phyloP scores from a whole-genome alignment of 805 yeast species.

The Kodamaea restingae region DNA sequence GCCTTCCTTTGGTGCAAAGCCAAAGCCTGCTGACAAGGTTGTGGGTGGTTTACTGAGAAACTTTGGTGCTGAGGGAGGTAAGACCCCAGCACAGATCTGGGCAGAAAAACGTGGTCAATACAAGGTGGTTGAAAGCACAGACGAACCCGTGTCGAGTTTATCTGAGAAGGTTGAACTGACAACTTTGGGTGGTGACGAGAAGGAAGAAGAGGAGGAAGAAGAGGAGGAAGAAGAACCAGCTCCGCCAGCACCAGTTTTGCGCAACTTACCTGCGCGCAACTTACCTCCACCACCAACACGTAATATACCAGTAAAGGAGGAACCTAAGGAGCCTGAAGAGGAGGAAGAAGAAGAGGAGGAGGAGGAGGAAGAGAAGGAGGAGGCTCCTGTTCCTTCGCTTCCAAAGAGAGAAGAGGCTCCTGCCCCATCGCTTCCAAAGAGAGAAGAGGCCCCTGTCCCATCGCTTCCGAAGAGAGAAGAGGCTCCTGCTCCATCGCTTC shows the following conservation, averaged over 20 bases:
- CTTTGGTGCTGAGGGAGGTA: constrained; percentile 68
- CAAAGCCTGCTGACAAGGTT: constrained; percentile 29
- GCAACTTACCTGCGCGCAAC: constrained; percentile 9
- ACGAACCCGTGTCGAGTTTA: constrained; percentile 7
- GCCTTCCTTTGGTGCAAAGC: constrained; percentile 34
- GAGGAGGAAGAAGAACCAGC: constrained; percentile 20
- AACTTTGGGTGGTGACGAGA: constrained; percentile 7
- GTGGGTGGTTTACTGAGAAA: constrained; percentile 59
- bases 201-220: constrained; percentile 19
- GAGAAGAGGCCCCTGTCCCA: constrained; percentile 15
- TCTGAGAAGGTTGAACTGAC: constrained; percentile 4
- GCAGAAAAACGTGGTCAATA: constrained; percentile 82
- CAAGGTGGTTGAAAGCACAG: constrained; percentile 27
- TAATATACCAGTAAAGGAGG: constrained; percentile 7
- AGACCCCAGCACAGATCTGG: constrained; percentile 94
- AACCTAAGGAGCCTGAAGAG: constrained; percentile 17
- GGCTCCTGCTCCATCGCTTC: constrained; percentile 13
- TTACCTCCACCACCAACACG: constrained; percentile 12
- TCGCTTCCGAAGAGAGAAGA: constrained; percentile 16
- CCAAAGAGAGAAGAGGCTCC: constrained; percentile 16
- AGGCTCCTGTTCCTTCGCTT: constrained; percentile 16
- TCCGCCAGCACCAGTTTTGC: constrained; percentile 13
- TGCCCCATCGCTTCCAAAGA: constrained; percentile 8
- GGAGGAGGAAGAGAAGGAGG: constrained; percentile 6
- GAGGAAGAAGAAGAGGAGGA: constrained; percentile 22